Evolutionary conservation across 768 basidiomycete species (phyloP), one percentile per base, ranked within the genome.

Genomic region (Pleurotus citrinopileatus): DNA sequence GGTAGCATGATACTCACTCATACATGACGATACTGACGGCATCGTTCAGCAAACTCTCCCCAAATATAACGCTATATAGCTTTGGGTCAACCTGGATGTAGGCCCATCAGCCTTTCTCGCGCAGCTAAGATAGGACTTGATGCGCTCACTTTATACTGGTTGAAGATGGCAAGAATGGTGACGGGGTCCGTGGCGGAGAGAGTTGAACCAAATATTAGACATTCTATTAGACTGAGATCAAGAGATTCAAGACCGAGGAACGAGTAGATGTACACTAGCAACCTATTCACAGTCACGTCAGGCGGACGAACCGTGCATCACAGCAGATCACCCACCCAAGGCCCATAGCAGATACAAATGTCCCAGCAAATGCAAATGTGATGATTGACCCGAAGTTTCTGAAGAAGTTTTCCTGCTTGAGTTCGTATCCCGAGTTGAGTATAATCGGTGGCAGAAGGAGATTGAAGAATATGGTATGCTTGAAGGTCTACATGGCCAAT

Each of bases 21-120:
- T 98, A 98, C 91, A 99, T 94, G 70, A 98, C 95, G 75, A 98
- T 98, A 80, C 92, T 94, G 64, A 98, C 97, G 17, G 97, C 97
- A 76, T 99, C 97, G 72, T 99, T 99, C 56, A 99, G 73, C 55
- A 99, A 78, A 70, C 87, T 91, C 70, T 98, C 97, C 23, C 97
- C 97, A 64, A 98, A 99, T 59, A 99, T 99, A 69, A 98, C 82
- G 42, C 87, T 89, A 73, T 98, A 98, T 7, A 99, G 78, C 67
- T 98, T 98, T 0, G 97, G 95, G 70, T 99, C 97, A 61, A 98
- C 95, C 48, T 51, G 20, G 9, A 17, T n/a, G n/a, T 47, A 25
- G 23, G 10, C 3, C 19, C 5, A 44, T 44, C 17, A 44, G 34
- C 34, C 6, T 51, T 20, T 37, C 10, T 23, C n/a, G 26, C 22